Evolutionary conservation across 1,284 basidiomycete genomes (phyloP).

Genomic region (Ceratobasidium sp.): DNA sequence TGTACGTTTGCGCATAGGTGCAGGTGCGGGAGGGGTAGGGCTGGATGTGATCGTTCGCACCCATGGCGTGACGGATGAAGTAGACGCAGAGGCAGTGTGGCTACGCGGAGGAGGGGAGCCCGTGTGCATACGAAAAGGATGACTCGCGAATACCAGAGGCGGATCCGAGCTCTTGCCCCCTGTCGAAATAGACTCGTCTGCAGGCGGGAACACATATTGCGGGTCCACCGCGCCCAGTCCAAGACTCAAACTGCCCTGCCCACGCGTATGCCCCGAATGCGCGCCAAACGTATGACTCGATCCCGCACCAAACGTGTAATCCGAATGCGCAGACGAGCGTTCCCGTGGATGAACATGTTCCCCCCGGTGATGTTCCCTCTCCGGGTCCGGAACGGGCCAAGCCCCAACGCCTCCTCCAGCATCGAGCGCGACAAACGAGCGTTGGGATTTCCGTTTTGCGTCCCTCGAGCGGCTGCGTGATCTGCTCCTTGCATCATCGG

Average conservation of each 20-base stretch:
- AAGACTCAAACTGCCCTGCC: background rate
- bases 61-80: conserved; percentile 23
- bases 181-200: conserved; percentile 16
- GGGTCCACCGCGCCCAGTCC: background rate
- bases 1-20: conserved; percentile 28
- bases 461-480: conserved; percentile 28
- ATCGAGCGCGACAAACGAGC: conserved; percentile 31
- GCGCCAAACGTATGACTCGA: conserved; percentile 3
- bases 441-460: conserved; percentile 33
- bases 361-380: background rate
- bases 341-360: too few species aligned
- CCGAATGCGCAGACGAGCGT: conserved; percentile 16
- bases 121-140: conserved; percentile 32
- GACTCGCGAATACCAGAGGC: conserved; percentile 20
- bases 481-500: background rate
- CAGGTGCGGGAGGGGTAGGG: conserved; percentile 10
- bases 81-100: conserved; percentile 17
- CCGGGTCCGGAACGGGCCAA: conserved; percentile 10
- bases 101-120: conserved; percentile 16
- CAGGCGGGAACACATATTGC: background rate
- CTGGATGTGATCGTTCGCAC: conserved; percentile 19
- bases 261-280: conserved; percentile 8
- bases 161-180: conserved; percentile 23
- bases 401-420: conserved; percentile 21
- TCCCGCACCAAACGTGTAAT: conserved; percentile 15